phyloP scores from a whole-genome alignment of 306 rosid genomes.

The Gastrolobium villosum region DNA sequence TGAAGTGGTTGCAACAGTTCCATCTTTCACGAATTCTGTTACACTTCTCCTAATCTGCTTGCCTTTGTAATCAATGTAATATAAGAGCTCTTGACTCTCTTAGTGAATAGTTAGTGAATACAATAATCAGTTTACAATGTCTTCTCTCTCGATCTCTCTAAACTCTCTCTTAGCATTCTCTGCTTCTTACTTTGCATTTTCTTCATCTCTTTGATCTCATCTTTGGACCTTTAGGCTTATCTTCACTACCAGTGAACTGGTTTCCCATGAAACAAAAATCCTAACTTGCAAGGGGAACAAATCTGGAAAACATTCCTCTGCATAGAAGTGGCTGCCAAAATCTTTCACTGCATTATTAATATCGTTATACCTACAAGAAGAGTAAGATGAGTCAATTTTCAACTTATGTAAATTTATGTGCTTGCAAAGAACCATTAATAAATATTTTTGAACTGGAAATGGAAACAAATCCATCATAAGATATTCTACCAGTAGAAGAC shows the following conservation, averaged over 20 bases:
- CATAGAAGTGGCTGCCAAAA: conserved; percentile 49
- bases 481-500: conserved; percentile 41
- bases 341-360: conserved; percentile 55
- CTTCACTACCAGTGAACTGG: conserved; percentile 75
- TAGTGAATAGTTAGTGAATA: no score
- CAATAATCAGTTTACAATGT: no score
- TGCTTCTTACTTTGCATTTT: no score
- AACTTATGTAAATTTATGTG: conserved; percentile 22
- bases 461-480: conserved; percentile 55
- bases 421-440: conserved; percentile 24
- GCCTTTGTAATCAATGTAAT: no score
- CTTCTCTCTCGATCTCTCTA: no score
- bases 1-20: no score
- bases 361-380: conserved; percentile 74
- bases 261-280: conserved; percentile 73
- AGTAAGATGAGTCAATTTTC: conserved; percentile 44
- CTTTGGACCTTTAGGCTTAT: conserved; percentile 77
- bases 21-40: no score
- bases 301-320: conserved; percentile 62
- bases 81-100: no score
- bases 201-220: no score
- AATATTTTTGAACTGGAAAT: conserved; percentile 56
- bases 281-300: conserved; percentile 79
- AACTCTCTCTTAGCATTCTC: no score
- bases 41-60: no score